These are phyloP conservation scores for Phialophora tarda DNA, from an alignment of 2,329 filamentous ascomycete species.

Conservation along the genomic window DNA sequence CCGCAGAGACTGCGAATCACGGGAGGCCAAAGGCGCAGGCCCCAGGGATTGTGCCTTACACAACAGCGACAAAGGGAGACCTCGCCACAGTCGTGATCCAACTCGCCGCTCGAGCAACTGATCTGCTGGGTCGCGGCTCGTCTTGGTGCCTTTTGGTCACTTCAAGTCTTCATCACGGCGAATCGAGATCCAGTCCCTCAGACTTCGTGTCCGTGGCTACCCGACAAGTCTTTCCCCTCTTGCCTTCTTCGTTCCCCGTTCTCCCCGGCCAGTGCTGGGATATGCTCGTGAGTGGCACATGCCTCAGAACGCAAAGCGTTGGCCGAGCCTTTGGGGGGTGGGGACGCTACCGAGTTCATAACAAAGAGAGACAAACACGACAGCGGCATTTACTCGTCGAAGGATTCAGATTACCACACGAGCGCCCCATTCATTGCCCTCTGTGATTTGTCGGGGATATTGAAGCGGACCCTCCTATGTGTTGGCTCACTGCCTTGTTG, in stretches of 20 bases:
- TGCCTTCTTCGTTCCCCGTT: conserved; percentile 6
- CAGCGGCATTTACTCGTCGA: conserved; percentile 14
- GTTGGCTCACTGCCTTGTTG: conserved; percentile 21
- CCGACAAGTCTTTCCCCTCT: conserved; percentile 22
- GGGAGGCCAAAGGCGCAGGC: conserved; percentile 20
- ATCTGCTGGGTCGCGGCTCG: conserved; percentile 5
- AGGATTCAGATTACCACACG: conserved; percentile 25
- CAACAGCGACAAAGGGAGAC: conserved; percentile 15
- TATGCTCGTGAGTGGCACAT: conserved; percentile 25
- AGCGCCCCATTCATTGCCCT: conserved; percentile 16
- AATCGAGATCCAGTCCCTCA: conserved; percentile 32
- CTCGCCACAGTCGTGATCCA: conserved; percentile 24
- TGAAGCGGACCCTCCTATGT: conserved; percentile 12
- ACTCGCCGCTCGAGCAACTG: conserved; percentile 9
- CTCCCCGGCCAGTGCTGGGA: conserved; percentile 26
- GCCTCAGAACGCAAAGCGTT: conserved; percentile 23
- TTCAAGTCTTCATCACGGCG: conserved; percentile 7
- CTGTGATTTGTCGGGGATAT: conserved; percentile 24
- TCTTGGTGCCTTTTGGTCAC: conserved; percentile 1
- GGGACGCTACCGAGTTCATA: neutral
- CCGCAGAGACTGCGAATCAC: conserved; percentile 32
- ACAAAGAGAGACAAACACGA: conserved; percentile 6
- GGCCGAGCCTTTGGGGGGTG: conserved; percentile 6
- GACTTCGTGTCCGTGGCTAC: conserved; percentile 14
- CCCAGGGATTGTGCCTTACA: conserved; percentile 16